Percentiles rank a stretch among this genome's conserved stretches.
phyloP scores from a whole-genome alignment of 2,329 filamentous ascomycete genomes.

The Phyllosticta citribraziliensis region DNA sequence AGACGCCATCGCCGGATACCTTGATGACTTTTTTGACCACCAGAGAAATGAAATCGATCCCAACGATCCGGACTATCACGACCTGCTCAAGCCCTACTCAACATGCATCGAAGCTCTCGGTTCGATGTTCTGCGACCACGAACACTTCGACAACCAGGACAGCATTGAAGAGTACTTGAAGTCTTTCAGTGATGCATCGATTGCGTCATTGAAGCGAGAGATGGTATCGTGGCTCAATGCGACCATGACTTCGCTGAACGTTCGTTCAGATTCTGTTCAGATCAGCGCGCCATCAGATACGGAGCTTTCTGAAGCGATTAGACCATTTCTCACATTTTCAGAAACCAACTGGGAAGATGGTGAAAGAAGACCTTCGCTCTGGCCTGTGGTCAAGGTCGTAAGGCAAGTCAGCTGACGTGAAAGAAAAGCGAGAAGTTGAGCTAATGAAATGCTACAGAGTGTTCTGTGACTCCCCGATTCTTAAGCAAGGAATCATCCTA shows the following conservation, averaged over 20 bases:
- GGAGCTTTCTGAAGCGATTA: background rate
- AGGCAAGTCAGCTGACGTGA: constrained; percentile 9
- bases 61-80: background rate
- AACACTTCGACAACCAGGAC: background rate
- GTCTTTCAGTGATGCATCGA: no score
- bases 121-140: background rate
- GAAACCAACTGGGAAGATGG: no score
- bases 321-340: background rate
- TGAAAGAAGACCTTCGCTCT: constrained; percentile 11
- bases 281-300: background rate
- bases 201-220: no score
- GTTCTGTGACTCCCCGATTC: constrained; percentile 9
- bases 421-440: no score
- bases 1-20: background rate
- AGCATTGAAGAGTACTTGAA: no score
- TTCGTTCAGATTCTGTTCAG: no score
- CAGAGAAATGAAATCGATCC: background rate
- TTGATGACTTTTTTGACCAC: background rate
- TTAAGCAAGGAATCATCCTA: constrained; percentile 12
- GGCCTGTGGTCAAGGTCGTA: constrained; percentile 17
- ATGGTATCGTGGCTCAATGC: no score
- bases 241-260: no score
- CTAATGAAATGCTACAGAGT: background rate
- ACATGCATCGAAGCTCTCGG: background rate
- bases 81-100: background rate